Evolutionary conservation across 2,329 filamentous ascomycete species (phyloP).

Genomic region (Neocatenulostroma microsporum): DNA sequence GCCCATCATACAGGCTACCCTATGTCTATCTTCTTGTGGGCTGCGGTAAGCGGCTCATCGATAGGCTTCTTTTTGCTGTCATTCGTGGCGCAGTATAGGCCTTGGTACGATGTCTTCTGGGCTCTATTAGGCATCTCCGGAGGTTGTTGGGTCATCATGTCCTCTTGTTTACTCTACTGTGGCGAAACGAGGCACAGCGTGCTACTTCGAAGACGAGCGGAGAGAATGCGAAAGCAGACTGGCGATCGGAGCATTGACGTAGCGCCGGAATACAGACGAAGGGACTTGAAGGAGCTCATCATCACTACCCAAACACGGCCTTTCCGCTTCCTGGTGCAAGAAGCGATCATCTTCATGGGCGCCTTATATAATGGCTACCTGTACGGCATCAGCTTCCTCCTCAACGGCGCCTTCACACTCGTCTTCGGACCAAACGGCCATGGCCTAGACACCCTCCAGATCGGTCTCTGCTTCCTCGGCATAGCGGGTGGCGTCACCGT

Average conservation of each 20-base stretch:
- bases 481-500: conserved; percentile 34
- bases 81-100: conserved; percentile 21
- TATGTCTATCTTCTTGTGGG: conserved; percentile 35
- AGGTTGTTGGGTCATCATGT: conserved; percentile 7
- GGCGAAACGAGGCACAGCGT: conserved; percentile 3
- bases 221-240: background rate
- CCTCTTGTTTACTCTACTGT: conserved; percentile 3
- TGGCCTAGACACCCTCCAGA: conserved; percentile 38
- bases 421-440: conserved; percentile 33
- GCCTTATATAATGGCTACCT: conserved; percentile 38
- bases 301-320: conserved; percentile 26
- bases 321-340: background rate
- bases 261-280: background rate
- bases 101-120: conserved; percentile 12
- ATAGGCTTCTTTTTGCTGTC: conserved; percentile 37
- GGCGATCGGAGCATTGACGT: conserved; percentile 1
- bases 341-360: conserved; percentile 36
- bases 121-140: conserved; percentile 12
- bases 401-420: conserved; percentile 41
- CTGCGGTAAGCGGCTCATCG: conserved; percentile 36
- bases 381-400: conserved; percentile 39
- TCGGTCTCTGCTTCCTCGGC: conserved; percentile 38
- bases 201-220: background rate
- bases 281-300: background rate
- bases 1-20: conserved; percentile 37